A percentile compares a stretch with the other conserved stretches of the same genome.
Conservation (phyloP, 139 green algal species). For the Spirogloea muscicola region DNA sequence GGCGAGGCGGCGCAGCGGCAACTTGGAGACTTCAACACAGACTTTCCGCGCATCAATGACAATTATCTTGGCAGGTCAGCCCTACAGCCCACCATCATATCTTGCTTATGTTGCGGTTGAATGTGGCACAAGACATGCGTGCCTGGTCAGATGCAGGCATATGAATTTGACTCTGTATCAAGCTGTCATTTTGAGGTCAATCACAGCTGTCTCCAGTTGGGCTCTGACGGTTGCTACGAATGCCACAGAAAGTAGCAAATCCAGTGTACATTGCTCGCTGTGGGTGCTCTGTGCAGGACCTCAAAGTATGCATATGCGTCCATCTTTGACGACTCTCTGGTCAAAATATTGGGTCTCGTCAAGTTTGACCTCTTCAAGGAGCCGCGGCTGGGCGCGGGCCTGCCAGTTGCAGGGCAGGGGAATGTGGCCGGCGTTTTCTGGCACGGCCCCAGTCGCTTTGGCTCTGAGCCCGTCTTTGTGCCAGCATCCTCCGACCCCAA, state of each 20-base stretch:
- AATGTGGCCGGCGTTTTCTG: constrained; percentile 38
- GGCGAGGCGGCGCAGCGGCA: constrained; percentile 22
- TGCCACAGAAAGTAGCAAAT: neutral
- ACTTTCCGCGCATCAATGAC: constrained; percentile 63
- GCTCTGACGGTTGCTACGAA: too few species aligned
- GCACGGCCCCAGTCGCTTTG: constrained; percentile 47
- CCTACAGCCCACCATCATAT: neutral
- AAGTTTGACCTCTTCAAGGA: constrained; percentile 62
- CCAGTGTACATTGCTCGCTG: neutral
- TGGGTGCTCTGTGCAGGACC: constrained; percentile 4
- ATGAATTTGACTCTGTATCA: neutral
- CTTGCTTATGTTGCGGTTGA: neutral
- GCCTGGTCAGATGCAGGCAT: neutral
- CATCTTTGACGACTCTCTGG: neutral
- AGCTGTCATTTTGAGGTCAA: neutral
- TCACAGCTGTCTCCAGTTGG: neutral
- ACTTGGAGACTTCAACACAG: constrained; percentile 44
- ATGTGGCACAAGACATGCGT: too few species aligned
- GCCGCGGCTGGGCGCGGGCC: neutral
- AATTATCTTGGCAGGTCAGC: constrained; percentile 20
- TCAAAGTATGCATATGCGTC: constrained; percentile 9
- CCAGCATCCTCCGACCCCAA: constrained; percentile 34
- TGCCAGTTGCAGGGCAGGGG: neutral
- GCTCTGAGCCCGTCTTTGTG: constrained; percentile 74
- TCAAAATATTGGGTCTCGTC: constrained; percentile 56